A percentile compares a stretch with the other conserved stretches of the same genome.
Conservation (phyloP, 1,139 yeast species). For the Geotrichum europaeum region DNA sequence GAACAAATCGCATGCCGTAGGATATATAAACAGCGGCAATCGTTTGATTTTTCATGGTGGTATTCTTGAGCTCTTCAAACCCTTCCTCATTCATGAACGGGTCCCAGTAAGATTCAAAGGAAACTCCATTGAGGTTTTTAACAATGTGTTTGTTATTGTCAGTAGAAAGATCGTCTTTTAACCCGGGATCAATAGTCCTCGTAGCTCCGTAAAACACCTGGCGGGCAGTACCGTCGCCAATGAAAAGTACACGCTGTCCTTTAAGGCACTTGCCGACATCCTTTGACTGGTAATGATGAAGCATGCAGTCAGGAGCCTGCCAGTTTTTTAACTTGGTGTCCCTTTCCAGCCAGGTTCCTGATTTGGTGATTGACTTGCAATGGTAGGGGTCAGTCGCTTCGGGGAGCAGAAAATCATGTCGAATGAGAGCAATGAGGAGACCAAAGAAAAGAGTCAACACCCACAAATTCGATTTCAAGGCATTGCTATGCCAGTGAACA, state of each 20-base stretch:
- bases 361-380: conserved; percentile 13
- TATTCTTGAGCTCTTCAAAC: conserved; percentile 12
- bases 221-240: conserved; percentile 27
- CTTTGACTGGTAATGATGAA: conserved; percentile 20
- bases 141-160: conserved; percentile 14
- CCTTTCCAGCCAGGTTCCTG: conserved; percentile 17
- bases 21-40: conserved; percentile 21
- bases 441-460: conserved; percentile 2
- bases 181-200: conserved; percentile 19
- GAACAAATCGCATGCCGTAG: conserved; percentile 20
- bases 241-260: conserved; percentile 20
- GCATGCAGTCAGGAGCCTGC: conserved; percentile 26
- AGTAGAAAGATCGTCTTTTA: conserved; percentile 15
- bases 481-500: conserved; percentile 9
- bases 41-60: conserved; percentile 11
- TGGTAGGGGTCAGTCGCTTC: conserved; percentile 12
- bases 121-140: conserved; percentile 16
- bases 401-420: background rate
- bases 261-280: conserved; percentile 20
- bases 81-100: conserved; percentile 22
- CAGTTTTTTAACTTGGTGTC: conserved; percentile 19
- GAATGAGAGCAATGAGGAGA: background rate
- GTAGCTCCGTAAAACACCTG: conserved; percentile 23
- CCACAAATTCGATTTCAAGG: conserved; percentile 10
- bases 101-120: conserved; percentile 25